Percentiles rank a stretch among this genome's conserved stretches.
Conservation (phyloP, 2,329 filamentous ascomycete genomes). For the Chaetomium sp. region DNA sequence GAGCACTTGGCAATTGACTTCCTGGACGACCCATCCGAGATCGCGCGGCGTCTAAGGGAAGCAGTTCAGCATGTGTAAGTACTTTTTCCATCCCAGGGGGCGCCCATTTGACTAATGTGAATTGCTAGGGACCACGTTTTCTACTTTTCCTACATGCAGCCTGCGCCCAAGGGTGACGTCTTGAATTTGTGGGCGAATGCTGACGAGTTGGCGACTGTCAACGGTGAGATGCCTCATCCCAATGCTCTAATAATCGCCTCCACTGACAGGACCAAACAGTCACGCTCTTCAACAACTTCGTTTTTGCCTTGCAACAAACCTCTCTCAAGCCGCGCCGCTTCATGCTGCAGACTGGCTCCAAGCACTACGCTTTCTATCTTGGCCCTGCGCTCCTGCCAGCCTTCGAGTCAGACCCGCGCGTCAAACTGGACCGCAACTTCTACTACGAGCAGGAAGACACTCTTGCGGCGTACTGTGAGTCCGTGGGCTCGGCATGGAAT, state of each 20-base stretch:
- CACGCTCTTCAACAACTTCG: conserved; percentile 51
- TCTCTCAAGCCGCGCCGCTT: conserved; percentile 45
- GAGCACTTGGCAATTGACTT: conserved; percentile 46
- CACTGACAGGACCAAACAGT: conserved; percentile 10
- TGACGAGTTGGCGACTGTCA: conserved; percentile 52
- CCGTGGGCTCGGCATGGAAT: conserved; percentile 46
- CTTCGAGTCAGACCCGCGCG: conserved; percentile 50
- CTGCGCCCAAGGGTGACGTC: conserved; percentile 47
- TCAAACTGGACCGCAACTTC: conserved; percentile 53
- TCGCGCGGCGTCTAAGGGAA: conserved; percentile 29
- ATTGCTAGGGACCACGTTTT: conserved; percentile 47
- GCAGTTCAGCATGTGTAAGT: conserved; percentile 25
- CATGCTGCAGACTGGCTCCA: conserved; percentile 54
- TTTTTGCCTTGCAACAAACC: conserved; percentile 44
- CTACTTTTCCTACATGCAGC: conserved; percentile 59
- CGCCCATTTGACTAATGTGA: neutral
- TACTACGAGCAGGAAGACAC: conserved; percentile 58
- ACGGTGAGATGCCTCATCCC: conserved; percentile 34
- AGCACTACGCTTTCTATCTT: conserved; percentile 55
- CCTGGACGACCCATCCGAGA: conserved; percentile 36
- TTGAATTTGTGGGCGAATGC: conserved; percentile 51
- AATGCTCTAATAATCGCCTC: neutral
- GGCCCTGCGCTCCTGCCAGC: conserved; percentile 48
- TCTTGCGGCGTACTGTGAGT: conserved; percentile 47
- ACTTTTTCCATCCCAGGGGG: neutral